Percentiles rank a stretch among this genome's conserved stretches.
Evolutionary conservation across 306 rosid species (phyloP).

Genomic region (Cucurbita pepo): DNA sequence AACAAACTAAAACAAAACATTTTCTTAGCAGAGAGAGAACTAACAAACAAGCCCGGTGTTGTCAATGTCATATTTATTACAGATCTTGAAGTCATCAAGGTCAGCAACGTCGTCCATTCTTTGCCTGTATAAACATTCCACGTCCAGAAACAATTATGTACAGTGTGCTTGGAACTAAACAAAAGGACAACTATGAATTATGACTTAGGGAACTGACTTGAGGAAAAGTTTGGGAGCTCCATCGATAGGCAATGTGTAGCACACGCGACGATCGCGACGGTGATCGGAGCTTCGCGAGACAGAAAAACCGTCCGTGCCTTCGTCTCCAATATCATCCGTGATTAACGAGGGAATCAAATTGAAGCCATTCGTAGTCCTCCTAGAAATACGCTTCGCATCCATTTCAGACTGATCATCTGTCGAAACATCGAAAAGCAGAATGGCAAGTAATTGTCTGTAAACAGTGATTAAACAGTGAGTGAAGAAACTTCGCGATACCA

Average conservation of each 20-base stretch:
- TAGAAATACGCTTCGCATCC: constrained; percentile 35
- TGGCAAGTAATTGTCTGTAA: neutral
- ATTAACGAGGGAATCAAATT: constrained; percentile 48
- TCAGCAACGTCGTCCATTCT: constrained; percentile 42
- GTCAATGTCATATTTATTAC: constrained; percentile 66
- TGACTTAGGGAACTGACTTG: constrained; percentile 23
- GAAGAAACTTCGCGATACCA: constrained; percentile 7
- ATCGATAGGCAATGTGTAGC: constrained; percentile 56
- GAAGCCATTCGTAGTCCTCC: constrained; percentile 56
- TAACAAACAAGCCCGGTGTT: constrained; percentile 88
- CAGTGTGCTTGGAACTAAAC: neutral
- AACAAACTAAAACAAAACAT: neutral
- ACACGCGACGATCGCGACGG: constrained; percentile 38
- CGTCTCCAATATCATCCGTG: constrained; percentile 6
- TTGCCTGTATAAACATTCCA: constrained; percentile 40
- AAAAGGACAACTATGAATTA: neutral
- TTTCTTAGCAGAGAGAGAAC: constrained; percentile 17
- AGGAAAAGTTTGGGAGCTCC: constrained; percentile 39
- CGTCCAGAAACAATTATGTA: neutral
- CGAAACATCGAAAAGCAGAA: neutral
- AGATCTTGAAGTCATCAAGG: constrained; percentile 64
- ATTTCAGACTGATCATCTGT: constrained; percentile 35
- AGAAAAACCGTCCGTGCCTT: neutral
- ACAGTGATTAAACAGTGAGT: neutral
- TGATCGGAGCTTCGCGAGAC: constrained; percentile 1